A percentile compares a stretch with the other conserved stretches of the same genome.
Evolutionary conservation across 257 asterid species (phyloP).

Genomic region (Ilex aquifolium): DNA sequence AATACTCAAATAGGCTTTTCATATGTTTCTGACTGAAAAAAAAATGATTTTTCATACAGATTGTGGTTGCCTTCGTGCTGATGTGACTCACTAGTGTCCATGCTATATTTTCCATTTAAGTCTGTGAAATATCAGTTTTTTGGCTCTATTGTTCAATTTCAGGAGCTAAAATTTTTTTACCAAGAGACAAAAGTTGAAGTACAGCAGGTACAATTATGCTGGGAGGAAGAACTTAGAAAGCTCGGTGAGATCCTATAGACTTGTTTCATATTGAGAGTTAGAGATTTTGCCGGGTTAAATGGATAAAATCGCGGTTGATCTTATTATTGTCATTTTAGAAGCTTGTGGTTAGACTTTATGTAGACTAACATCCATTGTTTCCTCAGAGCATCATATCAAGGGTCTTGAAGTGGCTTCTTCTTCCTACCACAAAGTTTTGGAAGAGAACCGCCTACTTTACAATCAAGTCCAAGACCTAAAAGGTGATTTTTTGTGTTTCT

Average conservation of each 20-base stretch:
- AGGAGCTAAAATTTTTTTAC: constrained; percentile 64
- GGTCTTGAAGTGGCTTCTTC: constrained; percentile 63
- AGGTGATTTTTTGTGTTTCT: constrained; percentile 38
- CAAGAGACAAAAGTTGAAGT: constrained; percentile 52
- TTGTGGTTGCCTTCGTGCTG: no score
- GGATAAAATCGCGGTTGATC: no score
- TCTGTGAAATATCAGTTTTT: not conserved
- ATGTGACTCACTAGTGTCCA: no score
- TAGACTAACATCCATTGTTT: not conserved
- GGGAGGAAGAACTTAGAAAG: constrained; percentile 55
- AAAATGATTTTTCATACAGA: no score
- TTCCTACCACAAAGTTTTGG: constrained; percentile 76
- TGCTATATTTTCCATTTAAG: no score
- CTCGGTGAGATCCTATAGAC: constrained; percentile 49
- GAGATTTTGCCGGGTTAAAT: not conserved
- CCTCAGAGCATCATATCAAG: constrained; percentile 63
- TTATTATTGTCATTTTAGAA: not conserved
- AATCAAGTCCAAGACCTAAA: constrained; percentile 92
- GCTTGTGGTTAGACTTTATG: not conserved
- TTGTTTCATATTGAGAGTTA: not conserved
- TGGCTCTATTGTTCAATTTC: constrained; percentile 13
- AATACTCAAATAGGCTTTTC: no score
- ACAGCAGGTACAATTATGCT: constrained; percentile 44
- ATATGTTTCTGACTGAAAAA: no score
- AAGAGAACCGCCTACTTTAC: constrained; percentile 80